Evolutionary conservation across 2,329 filamentous ascomycete genomes (phyloP).

Genomic region (Xylariaceae sp.): DNA sequence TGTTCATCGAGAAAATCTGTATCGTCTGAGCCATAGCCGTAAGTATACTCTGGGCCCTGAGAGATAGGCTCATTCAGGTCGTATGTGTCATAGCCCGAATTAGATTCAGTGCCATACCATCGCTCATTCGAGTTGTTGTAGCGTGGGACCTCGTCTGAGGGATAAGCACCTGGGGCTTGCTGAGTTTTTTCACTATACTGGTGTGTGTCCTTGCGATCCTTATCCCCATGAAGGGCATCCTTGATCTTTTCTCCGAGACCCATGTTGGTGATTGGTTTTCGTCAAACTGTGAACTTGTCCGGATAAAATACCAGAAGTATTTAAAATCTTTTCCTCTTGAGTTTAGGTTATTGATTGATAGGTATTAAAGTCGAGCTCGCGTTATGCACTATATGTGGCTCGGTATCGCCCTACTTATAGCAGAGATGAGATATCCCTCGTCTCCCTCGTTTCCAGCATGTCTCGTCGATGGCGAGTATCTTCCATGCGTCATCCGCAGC

Average conservation of each 20-base stretch:
- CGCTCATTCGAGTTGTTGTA: constrained; percentile 4
- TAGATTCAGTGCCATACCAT: neutral
- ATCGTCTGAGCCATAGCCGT: neutral
- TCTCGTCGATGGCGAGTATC: too few relatives aligned
- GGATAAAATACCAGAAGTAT: neutral
- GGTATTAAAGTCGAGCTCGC: too few relatives aligned
- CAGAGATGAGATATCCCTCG: too few relatives aligned
- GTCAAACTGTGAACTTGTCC: neutral
- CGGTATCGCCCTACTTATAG: too few relatives aligned
- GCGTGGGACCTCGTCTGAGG: constrained; percentile 15
- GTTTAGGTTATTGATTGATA: too few relatives aligned
- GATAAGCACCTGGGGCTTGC: constrained; percentile 16
- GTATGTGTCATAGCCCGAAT: neutral
- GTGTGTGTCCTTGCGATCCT: constrained; percentile 6
- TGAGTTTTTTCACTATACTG: neutral
- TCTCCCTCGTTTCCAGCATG: too few relatives aligned
- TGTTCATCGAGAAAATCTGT: neutral
- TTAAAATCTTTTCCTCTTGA: neutral
- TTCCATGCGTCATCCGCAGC: too few relatives aligned
- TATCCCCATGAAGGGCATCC: constrained; percentile 20
- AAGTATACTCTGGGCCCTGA: neutral
- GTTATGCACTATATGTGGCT: too few relatives aligned
- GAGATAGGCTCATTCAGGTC: neutral
- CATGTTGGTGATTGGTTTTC: constrained; percentile 7
- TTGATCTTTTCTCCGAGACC: constrained; percentile 25